Evolutionary conservation across 2,329 filamentous ascomycete genomes (phyloP).

Genomic region (Coleophoma eucalyptorum): DNA sequence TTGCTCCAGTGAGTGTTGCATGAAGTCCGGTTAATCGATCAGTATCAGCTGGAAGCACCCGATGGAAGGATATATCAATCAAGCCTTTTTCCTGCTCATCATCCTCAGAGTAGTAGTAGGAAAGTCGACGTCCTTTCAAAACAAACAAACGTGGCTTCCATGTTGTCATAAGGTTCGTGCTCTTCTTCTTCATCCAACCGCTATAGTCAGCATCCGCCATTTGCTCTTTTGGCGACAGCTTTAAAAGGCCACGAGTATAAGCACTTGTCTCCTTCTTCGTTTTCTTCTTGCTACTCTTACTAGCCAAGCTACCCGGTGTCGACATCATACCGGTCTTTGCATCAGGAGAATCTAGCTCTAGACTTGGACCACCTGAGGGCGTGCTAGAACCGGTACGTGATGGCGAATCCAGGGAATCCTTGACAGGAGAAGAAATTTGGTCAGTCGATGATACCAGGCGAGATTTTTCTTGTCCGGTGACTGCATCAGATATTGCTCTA

Average conservation of each 20-base stretch:
- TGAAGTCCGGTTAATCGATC: slow-evolving; percentile 88
- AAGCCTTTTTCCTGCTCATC: slow-evolving; percentile 92
- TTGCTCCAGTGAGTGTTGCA: slow-evolving; percentile 87
- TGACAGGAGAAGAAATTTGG: slow-evolving; percentile 34
- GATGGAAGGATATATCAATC: slow-evolving; percentile 96
- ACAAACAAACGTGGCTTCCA: slow-evolving; percentile 98
- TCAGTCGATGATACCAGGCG: slow-evolving; percentile 49
- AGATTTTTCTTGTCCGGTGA: slow-evolving; percentile 48
- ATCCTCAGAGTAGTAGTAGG: slow-evolving; percentile 93
- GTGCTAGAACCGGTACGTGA: slow-evolving; percentile 74
- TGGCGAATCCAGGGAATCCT: slow-evolving; percentile 58
- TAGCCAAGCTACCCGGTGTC: slow-evolving; percentile 41
- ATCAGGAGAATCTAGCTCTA: slow-evolving; percentile 75
- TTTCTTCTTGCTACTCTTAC: slow-evolving; percentile 57
- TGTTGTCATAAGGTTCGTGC: slow-evolving; percentile 90
- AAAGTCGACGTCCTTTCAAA: slow-evolving; percentile 82
- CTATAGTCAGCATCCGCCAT: slow-evolving; percentile 87
- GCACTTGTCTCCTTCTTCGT: slow-evolving; percentile 94
- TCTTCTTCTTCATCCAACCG: slow-evolving; percentile 99
- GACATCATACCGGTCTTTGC: slow-evolving; percentile 45
- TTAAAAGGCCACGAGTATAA: slow-evolving; percentile 81
- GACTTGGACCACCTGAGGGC: slow-evolving; percentile 63
- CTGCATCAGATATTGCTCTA: slow-evolving; percentile 79
- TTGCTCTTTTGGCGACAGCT: slow-evolving; percentile 77
- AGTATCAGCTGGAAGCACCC: slow-evolving; percentile 90